Base-by-base conservation (phyloP, 352 stramenopile genomes). In the Elongisporangium anandrum region DNA sequence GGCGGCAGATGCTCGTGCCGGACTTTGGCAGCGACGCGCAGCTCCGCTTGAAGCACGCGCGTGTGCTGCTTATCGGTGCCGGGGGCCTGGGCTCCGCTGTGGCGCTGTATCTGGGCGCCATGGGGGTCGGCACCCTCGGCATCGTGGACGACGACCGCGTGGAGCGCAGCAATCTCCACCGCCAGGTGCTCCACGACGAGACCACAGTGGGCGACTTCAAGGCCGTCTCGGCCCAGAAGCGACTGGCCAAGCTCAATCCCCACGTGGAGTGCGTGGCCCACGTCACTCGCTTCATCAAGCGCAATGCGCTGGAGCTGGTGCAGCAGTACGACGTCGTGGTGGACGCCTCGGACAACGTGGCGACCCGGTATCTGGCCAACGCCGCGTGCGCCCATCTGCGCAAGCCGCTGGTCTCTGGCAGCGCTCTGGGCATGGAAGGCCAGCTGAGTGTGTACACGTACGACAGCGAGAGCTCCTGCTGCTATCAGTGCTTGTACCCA, bases 401-500 rank as follows among this genome's bases (percentile, higher is more conserved):
- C 3, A 97, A 90, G 65, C 84, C 92, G 38, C 75, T 99, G 23
- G 87, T 99, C 17, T 98, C 92, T 0, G 97, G 94, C 19, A 98
- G 92, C 68, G 97, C 97, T 4, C 82, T 99, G 39, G 97, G 96
- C 0, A 71, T 96, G 8, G 96, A 99, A 65, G 97, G 97, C 15
- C 96, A 99, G 65, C 79, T 99, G 22, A 97, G 95, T 0, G 95
- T 99, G 10, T 99, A 98, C 67, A 88, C 96, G 38, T 97, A 95
- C 68, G 57, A 79, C 8, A 56, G n/a, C n/a, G n/a, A n/a, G n/a
- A n/a, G 60, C 47, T 52, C 79, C 1, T 57, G 60, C 0, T 99
- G 97, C 69, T 99, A 99, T 69, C 87, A 95, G n/a, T 99, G 97
- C 61, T 65, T 99, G 23, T 99, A 99, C 69, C 95, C 97, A 15